Conservation (phyloP, 1,284 basidiomycete species). For the Puccinia hordei region DNA sequence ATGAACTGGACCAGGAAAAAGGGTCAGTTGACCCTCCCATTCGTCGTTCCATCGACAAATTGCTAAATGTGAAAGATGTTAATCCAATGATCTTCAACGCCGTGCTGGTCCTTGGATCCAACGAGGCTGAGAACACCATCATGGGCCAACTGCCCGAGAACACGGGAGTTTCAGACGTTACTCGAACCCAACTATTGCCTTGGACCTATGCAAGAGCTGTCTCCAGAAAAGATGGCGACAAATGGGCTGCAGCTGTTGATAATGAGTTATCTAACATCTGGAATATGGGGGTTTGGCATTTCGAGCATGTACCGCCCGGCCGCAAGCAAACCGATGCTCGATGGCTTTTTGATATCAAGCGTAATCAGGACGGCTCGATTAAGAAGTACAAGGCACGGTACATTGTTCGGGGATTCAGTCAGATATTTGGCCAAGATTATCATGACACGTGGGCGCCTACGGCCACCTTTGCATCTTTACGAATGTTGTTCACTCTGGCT, state of each 20-base stretch:
- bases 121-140: background rate
- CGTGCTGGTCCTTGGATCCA: background rate
- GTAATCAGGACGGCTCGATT: slow-evolving; percentile 19
- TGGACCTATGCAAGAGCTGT: background rate
- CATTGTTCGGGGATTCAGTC: background rate
- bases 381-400: slow-evolving; percentile 23
- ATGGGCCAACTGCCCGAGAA: background rate
- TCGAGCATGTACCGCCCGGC: slow-evolving; percentile 5
- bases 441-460: slow-evolving; percentile 26
- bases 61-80: background rate
- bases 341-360: background rate
- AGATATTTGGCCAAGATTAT: slow-evolving; percentile 26
- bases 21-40: background rate
- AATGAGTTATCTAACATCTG: background rate
- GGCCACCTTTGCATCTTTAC: slow-evolving; percentile 10
- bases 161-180: background rate
- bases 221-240: background rate
- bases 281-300: slow-evolving; percentile 7
- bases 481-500: slow-evolving; percentile 4
- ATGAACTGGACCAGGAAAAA: background rate
- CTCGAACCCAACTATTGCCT: background rate
- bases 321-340: background rate
- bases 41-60: background rate
- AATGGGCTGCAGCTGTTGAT: slow-evolving; percentile 8
- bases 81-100: background rate